Conservation (phyloP, 1,139 yeast genomes). For the Arxiozyma telluris region DNA sequence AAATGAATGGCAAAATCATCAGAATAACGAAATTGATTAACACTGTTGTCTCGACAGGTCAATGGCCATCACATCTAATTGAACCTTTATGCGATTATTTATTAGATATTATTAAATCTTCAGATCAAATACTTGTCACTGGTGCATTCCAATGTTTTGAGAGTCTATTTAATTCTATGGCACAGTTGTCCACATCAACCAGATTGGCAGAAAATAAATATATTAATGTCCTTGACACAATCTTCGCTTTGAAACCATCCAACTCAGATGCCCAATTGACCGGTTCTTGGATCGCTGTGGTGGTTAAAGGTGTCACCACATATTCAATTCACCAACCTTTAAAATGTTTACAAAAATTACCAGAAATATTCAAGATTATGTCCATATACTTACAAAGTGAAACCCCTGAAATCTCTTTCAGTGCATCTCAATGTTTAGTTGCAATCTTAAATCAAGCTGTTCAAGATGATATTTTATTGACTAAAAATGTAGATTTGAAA, state of each 20-base stretch:
- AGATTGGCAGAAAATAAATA: slow-evolving; percentile 48
- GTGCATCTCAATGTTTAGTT: slow-evolving; percentile 81
- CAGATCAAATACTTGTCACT: slow-evolving; percentile 75
- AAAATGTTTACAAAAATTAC: slow-evolving; percentile 48
- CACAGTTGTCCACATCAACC: slow-evolving; percentile 18
- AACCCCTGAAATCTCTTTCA: slow-evolving; percentile 53
- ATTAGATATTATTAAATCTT: slow-evolving; percentile 66
- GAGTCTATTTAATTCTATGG: slow-evolving; percentile 69
- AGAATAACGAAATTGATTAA: slow-evolving; percentile 70
- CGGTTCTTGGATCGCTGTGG: slow-evolving; percentile 91
- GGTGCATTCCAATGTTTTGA: slow-evolving; percentile 82
- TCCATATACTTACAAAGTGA: slow-evolving; percentile 60
- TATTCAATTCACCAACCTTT: slow-evolving; percentile 54
- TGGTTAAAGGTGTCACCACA: slow-evolving; percentile 76
- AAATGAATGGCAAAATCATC: slow-evolving; percentile 49
- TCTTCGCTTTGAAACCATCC: slow-evolving; percentile 75
- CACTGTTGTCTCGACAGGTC: slow-evolving; percentile 58
- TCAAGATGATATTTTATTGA: slow-evolving; percentile 48
- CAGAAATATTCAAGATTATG: slow-evolving; percentile 49
- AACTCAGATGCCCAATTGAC: slow-evolving; percentile 75
- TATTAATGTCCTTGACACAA: slow-evolving; percentile 53
- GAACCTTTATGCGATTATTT: slow-evolving; percentile 70
- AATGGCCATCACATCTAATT: slow-evolving; percentile 70
- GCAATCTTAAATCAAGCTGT: slow-evolving; percentile 63
- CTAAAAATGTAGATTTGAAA: slow-evolving; percentile 40